These are phyloP conservation scores for Echinochloa phyllopogon DNA, from an alignment of 176 grass and related monocot genomes.

Conservation along the genomic window DNA sequence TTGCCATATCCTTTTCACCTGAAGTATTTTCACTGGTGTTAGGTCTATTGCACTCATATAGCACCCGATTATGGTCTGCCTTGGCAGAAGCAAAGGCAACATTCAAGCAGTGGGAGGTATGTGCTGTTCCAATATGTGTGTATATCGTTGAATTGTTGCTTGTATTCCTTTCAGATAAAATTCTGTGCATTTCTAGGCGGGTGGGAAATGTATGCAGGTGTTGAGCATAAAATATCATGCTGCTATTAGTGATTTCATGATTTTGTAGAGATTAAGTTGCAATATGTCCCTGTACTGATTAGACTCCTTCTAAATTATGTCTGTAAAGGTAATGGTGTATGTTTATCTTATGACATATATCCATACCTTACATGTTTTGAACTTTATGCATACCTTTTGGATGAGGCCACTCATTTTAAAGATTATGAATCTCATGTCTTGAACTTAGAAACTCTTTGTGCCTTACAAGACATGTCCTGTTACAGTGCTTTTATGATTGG, in stretches of 20 bases:
- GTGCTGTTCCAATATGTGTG: conserved; percentile 31
- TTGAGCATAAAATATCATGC: conserved; percentile 11
- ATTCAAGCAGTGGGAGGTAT: conserved; percentile 87
- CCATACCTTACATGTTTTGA: conserved; percentile 9
- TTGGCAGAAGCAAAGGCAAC: conserved; percentile 96
- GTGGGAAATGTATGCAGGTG: background rate
- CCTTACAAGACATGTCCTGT: conserved; percentile 31
- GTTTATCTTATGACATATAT: background rate
- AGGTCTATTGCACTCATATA: conserved; percentile 96
- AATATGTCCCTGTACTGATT: background rate
- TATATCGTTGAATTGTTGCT: background rate
- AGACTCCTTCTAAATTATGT: background rate
- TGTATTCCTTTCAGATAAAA: conserved; percentile 1
- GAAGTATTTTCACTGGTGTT: conserved; percentile 42
- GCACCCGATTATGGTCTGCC: conserved; percentile 93
- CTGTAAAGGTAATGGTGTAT: conserved; percentile 2
- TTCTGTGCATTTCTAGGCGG: background rate
- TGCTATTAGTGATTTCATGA: conserved; percentile 25
- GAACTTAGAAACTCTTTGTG: conserved; percentile 24
- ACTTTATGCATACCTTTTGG: conserved; percentile 21
- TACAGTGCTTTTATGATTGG: conserved; percentile 98
- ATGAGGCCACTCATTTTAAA: background rate
- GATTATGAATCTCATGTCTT: background rate
- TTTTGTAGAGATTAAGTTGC: conserved; percentile 3
- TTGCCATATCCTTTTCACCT: conserved; percentile 20